These are phyloP conservation scores for Solanum chacoense DNA, from an alignment of 305 asterid genomes.

Conservation along the genomic window DNA sequence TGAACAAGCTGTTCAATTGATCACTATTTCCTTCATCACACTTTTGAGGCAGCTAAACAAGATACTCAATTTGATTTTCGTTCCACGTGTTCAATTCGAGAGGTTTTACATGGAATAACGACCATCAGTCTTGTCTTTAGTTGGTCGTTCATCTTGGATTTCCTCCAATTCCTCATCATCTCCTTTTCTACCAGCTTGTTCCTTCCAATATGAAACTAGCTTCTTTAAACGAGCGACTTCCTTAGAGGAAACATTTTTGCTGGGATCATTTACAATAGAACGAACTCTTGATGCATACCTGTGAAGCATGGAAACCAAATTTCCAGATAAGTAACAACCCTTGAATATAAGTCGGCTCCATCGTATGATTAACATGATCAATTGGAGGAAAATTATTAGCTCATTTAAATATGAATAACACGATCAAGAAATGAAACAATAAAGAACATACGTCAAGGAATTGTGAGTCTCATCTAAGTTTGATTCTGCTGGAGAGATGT, in stretches of 20 bases:
- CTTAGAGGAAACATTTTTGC: slow-evolving; percentile 76
- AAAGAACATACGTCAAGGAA: slow-evolving; percentile 55
- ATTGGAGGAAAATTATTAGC: not conserved
- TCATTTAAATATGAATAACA: not conserved
- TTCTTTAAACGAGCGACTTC: slow-evolving; percentile 88
- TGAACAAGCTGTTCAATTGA: slow-evolving; percentile 1
- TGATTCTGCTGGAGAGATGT: slow-evolving; percentile 86
- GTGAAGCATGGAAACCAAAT: not conserved
- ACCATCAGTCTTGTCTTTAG: slow-evolving; percentile 41
- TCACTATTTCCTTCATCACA: not conserved
- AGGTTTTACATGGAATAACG: slow-evolving; percentile 53
- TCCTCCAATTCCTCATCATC: slow-evolving; percentile 86
- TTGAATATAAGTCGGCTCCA: not conserved
- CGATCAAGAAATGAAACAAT: not conserved
- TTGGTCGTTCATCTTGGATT: slow-evolving; percentile 55
- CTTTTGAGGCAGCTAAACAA: not conserved
- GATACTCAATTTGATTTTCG: not conserved
- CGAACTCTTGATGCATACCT: slow-evolving; percentile 96
- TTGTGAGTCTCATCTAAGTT: slow-evolving; percentile 90
- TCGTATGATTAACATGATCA: not conserved
- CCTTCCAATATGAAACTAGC: slow-evolving; percentile 76
- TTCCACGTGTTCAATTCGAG: not conserved
- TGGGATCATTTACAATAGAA: slow-evolving; percentile 75
- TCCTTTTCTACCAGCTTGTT: slow-evolving; percentile 73
- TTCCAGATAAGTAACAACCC: not conserved